phyloP scores from a whole-genome alignment of 139 green algal genomes.

The Chlorella vulgaris region DNA sequence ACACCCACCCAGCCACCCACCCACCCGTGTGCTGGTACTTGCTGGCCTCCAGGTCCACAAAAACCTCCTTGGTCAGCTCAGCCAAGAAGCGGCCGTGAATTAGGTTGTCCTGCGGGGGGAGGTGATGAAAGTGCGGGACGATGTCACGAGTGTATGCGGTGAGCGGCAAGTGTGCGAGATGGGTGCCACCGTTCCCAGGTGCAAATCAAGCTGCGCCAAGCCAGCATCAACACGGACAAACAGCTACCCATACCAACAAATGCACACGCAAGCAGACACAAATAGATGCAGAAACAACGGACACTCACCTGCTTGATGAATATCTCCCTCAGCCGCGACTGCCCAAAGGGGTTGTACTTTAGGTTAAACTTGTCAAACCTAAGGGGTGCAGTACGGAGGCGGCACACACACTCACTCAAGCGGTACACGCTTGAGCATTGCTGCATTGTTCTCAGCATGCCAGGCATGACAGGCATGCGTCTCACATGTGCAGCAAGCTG shows the following conservation, averaged over 20 bases:
- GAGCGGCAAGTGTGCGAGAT: neutral
- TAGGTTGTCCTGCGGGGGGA: conserved; percentile 81
- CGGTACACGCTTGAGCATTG: neutral
- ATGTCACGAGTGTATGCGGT: too few relatives aligned
- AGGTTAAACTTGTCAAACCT: conserved; percentile 95
- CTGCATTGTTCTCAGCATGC: neutral
- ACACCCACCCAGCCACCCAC: conserved; percentile 26
- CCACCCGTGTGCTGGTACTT: conserved; percentile 96
- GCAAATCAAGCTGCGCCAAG: neutral
- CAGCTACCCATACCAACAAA: neutral
- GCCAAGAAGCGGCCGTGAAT: conserved; percentile 94
- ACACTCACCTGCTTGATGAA: conserved; percentile 96
- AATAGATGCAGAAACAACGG: neutral
- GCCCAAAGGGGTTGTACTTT: conserved; percentile 99
- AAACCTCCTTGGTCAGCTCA: conserved; percentile 96
- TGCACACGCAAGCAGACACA: neutral
- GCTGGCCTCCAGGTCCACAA: conserved; percentile 77
- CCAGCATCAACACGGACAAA: too few relatives aligned
- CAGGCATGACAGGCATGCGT: neutral
- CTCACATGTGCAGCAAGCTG: neutral
- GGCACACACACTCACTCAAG: too few relatives aligned
- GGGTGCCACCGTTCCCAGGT: neutral
- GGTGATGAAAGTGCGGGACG: neutral
- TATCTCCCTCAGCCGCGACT: conserved; percentile 95
- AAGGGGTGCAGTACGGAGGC: neutral